Evolutionary conservation across 2,329 filamentous ascomycete species (phyloP), one percentile per base, ranked within the genome.

Genomic region (Fusarium hainanense): DNA sequence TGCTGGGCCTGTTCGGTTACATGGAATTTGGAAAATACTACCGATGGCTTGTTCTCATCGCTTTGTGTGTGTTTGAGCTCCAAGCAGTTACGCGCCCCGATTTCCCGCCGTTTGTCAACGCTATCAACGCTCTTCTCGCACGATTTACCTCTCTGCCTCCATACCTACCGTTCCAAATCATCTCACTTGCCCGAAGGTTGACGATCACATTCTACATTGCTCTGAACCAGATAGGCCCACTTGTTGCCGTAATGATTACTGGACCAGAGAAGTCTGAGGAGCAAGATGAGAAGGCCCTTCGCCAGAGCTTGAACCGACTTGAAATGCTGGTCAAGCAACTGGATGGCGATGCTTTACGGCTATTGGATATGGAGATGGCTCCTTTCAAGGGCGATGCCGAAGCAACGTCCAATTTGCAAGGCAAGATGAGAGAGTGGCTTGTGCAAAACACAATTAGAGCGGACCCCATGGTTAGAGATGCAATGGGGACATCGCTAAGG

Each of bases 91-190:
- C 87, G 43, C 82, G 88, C 4, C 87, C 88, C 3, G 74, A 77
- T 12, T 83, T 85, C 66, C 87, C 88, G 4, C 70, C 74, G 11
- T 61, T 86, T 68, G 79, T 86, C 41, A 77, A 78, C 10, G 47
- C 82, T 47, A 64, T 87, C 71, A 88, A 88, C 76, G 81, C 81
- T 7, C 27, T 82, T 40, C 74, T 86, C 14, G 71, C 77, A 2
- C 76, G 77, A 28, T 60, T 81, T 50, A 80, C 81, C 18, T 71
- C 73, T 10, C 85, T 89, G 58, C 82, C 87, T 6, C 87, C 91
- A 6, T 92, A 92, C 70, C 85, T 98, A 6, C 95, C 94, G 4
- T 99, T 96, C 77, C 94, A 99, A 81, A 84, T 92, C 71, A 86
- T 98, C 60, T 82, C 86, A 16, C 87, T 98, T 9, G 88, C 91